These are phyloP conservation scores for Plasmopara muralis DNA, from an alignment of 352 stramenopile genomes.

Conservation along the genomic window DNA sequence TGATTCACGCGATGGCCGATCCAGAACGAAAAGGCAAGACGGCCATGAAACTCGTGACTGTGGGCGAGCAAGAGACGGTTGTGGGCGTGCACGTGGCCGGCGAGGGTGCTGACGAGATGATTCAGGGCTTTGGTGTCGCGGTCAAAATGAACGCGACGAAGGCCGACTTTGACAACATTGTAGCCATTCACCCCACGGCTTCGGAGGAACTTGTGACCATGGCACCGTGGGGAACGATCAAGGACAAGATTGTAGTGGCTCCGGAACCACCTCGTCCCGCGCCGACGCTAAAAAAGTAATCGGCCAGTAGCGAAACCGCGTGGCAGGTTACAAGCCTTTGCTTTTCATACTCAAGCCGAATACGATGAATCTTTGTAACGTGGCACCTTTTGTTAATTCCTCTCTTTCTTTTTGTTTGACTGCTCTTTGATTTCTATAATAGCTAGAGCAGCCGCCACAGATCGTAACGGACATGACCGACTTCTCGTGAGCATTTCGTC, in stretches of 20 bases:
- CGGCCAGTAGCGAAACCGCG: neutral
- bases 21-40: conserved; percentile 90
- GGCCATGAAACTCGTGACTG: conserved; percentile 90
- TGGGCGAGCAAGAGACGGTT: conserved; percentile 83
- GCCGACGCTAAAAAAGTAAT: conserved; percentile 27
- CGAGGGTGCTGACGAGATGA: conserved; percentile 93
- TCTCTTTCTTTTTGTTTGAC: no score
- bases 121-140: conserved; percentile 96
- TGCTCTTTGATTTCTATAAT: neutral
- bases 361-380: no score
- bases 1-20: conserved; percentile 90
- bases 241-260: conserved; percentile 62
- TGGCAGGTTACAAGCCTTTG: no score
- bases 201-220: conserved; percentile 95
- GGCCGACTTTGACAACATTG: conserved; percentile 92
- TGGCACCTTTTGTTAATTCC: no score
- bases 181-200: conserved; percentile 96
- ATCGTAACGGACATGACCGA: neutral
- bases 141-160: conserved; percentile 98
- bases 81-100: conserved; percentile 95
- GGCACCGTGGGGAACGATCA: conserved; percentile 82
- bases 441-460: neutral
- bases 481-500: neutral
- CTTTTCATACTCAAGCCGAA: no score
- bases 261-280: conserved; percentile 30